Base-by-base conservation (phyloP, 2,329 filamentous ascomycete genomes). In the Xylariomycetidae sp. region DNA sequence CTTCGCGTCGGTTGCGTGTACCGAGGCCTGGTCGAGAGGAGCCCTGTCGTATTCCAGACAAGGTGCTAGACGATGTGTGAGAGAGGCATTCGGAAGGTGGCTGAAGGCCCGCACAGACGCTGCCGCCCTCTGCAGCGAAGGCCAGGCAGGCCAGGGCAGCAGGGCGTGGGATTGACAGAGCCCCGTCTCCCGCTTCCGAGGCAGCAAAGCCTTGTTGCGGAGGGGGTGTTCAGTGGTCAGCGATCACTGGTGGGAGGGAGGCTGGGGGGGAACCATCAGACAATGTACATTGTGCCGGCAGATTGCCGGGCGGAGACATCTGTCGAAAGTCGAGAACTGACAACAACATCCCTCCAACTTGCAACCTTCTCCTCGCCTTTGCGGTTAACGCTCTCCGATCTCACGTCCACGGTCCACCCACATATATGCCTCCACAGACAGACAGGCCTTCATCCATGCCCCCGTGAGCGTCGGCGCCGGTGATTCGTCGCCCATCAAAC, bases 61-160 rank as follows among this genome's bases (percentile, higher is more conserved):
- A 40, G 37, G 44, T 47, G 34, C 12, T 48, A 44, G 45, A 48
- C 38, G 44, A 42, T 43, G 47, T 38, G 45, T 29, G 37, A 34
- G 23, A 28, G 26, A 29, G 31, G 29, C 29, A 38, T 39, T 40
- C 30, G 39, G 37, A 27, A 42, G 30, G 40, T 42, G 43, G 37
- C 41, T 46, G 37, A 41, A 48, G 39, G 43, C 43, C 43, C 52
- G 53, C 53, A 56, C 51, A 54, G 53, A 55, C 53, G 31, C 48
- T 47, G 43, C 37, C n/a, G n/a, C 45, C 37, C n/a, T 42, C 29
- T 45, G 40, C 40, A 46, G 38, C n/a, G n/a, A n/a, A n/a, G n/a
- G n/a, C n/a, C n/a, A n/a, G n/a, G n/a, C n/a, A n/a, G n/a, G n/a
- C n/a, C n/a, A n/a, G n/a, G n/a, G n/a, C n/a, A n/a, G n/a, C n/a